phyloP scores from a whole-genome alignment of 78 protist species.

The Protostelium mycophagum region DNA sequence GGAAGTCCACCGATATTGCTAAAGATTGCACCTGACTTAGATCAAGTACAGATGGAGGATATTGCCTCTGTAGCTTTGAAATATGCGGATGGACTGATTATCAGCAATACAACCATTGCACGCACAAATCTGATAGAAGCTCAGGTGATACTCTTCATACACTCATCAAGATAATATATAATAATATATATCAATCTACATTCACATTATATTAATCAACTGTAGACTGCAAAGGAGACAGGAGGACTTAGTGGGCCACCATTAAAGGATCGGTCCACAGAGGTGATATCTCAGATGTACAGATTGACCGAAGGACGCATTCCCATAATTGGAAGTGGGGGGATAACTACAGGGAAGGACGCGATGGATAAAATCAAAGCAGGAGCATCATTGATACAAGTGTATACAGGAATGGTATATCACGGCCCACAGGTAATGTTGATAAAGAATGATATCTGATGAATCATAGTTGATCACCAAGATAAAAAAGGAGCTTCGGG shows the following conservation, averaged over 20 bases:
- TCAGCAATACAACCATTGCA: slow-evolving; percentile 73
- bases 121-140: slow-evolving; percentile 7
- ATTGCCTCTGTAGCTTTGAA: slow-evolving; percentile 21
- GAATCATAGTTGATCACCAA: not conserved
- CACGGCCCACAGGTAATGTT: not conserved
- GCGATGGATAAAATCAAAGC: slow-evolving; percentile 3
- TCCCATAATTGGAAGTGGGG: slow-evolving; percentile 5
- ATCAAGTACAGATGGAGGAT: slow-evolving; percentile 22
- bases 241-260: slow-evolving; percentile 85
- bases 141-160: not conserved
- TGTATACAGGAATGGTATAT: not conserved
- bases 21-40: slow-evolving; percentile 83
- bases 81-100: slow-evolving; percentile 65
- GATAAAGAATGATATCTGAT: not conserved
- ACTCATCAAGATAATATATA: not conserved
- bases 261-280: slow-evolving; percentile 32
- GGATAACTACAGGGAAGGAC: not conserved
- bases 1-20: slow-evolving; percentile 66
- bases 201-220: not conserved
- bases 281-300: slow-evolving; percentile 47
- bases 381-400: slow-evolving; percentile 1
- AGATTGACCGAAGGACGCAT: slow-evolving; percentile 49
- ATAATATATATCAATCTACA: not conserved
- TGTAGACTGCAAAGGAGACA: slow-evolving; percentile 9
- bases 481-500: not conserved